These are phyloP conservation scores for Penicillium sp. DNA, from an alignment of 2,329 filamentous ascomycete genomes.

Conservation along the genomic window DNA sequence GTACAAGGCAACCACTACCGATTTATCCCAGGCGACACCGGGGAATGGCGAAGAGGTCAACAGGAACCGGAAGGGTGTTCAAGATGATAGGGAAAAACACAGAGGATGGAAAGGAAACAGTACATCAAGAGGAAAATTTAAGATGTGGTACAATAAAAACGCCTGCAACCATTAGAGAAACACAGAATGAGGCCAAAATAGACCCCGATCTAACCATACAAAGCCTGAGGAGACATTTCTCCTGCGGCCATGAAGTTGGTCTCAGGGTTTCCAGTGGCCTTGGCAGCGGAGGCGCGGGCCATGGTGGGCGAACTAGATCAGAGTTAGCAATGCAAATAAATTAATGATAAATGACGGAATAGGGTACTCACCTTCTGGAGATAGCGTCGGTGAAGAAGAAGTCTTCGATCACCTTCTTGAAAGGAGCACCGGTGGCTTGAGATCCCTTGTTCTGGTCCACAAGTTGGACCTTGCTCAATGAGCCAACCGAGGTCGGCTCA, in stretches of 20 bases:
- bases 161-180: conserved; percentile 35
- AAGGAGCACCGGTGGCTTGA: conserved; percentile 66
- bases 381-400: conserved; percentile 99
- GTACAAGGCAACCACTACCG: conserved; percentile 34
- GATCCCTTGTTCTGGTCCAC: conserved; percentile 94
- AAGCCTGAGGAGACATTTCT: conserved; percentile 43
- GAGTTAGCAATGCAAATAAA: conserved; percentile 13
- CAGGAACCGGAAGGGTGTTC: conserved; percentile 22
- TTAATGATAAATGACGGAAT: neutral
- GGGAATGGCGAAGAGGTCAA: conserved; percentile 24
- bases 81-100: conserved; percentile 24
- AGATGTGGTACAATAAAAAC: conserved; percentile 36
- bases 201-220: conserved; percentile 34
- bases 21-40: conserved; percentile 24
- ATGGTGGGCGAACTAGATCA: conserved; percentile 82
- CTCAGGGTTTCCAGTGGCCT: conserved; percentile 74
- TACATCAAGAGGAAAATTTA: conserved; percentile 29
- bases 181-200: conserved; percentile 23
- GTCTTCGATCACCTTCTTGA: conserved; percentile 87
- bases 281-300: conserved; percentile 93
- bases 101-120: conserved; percentile 23
- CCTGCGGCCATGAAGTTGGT: conserved; percentile 77
- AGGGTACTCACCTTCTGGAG: conserved; percentile 74
- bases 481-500: conserved; percentile 70
- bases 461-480: conserved; percentile 87